Conservation (phyloP, 2,329 filamentous ascomycete species). For the Didymella sp. region DNA sequence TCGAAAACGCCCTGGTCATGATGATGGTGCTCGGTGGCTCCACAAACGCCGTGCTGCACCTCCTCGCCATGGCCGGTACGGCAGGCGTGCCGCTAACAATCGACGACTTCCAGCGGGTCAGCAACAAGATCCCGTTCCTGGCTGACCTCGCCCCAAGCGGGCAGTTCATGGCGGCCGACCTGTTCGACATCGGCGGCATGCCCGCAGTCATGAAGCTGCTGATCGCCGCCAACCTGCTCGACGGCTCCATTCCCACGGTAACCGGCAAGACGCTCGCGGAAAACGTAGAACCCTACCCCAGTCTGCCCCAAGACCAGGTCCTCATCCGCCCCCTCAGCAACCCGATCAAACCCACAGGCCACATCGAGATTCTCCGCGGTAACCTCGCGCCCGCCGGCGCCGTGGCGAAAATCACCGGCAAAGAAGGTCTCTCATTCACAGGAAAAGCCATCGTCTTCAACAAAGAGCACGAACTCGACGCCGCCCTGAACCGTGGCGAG, state of each 20-base stretch:
- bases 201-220: slow-evolving; percentile 86
- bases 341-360: slow-evolving; percentile 85
- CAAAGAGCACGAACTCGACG: slow-evolving; percentile 80
- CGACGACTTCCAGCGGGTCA: slow-evolving; percentile 82
- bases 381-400: slow-evolving; percentile 89
- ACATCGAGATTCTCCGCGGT: slow-evolving; percentile 85
- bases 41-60: slow-evolving; percentile 87
- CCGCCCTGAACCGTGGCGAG: slow-evolving; percentile 73
- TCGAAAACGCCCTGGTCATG: slow-evolving; percentile 88
- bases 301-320: slow-evolving; percentile 76
- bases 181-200: slow-evolving; percentile 85
- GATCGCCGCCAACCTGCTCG: slow-evolving; percentile 75
- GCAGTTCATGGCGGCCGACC: slow-evolving; percentile 85
- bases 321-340: slow-evolving; percentile 83
- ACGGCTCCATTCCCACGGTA: slow-evolving; percentile 80
- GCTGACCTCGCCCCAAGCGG: slow-evolving; percentile 86
- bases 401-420: slow-evolving; percentile 95
- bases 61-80: slow-evolving; percentile 88
- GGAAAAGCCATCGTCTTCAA: slow-evolving; percentile 85
- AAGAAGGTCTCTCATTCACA: slow-evolving; percentile 83
- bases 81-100: slow-evolving; percentile 79
- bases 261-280: slow-evolving; percentile 84
- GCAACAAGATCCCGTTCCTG: slow-evolving; percentile 83
- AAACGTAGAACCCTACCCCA: slow-evolving; percentile 79
- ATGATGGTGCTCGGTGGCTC: slow-evolving; percentile 92